Conservation (phyloP, 192 early-diverging fungal genomes). For the Geosiphon pyriformis region DNA sequence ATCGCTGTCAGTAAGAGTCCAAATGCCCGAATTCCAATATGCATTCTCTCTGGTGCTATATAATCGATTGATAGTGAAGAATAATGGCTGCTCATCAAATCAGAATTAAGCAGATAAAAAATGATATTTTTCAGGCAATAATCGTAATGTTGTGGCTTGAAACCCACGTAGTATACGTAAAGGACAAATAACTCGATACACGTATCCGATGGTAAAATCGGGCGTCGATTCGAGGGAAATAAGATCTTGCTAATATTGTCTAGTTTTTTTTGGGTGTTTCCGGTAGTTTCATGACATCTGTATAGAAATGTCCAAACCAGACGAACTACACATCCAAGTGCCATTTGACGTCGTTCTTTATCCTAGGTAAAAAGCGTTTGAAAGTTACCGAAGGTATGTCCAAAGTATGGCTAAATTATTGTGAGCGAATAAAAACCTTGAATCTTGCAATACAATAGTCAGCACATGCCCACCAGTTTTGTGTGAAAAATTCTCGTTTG, state of each 20-base stretch:
- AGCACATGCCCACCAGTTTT: conserved; percentile 66
- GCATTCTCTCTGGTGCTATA: conserved; percentile 63
- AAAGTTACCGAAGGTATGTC: too few species aligned
- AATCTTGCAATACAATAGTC: conserved; percentile 66
- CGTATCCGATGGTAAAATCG: conserved; percentile 58
- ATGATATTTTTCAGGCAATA: conserved; percentile 66
- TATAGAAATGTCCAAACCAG: conserved; percentile 94
- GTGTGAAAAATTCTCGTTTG: conserved; percentile 80
- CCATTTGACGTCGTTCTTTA: conserved; percentile 64
- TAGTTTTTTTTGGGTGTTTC: conserved; percentile 45
- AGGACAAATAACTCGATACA: conserved; percentile 63
- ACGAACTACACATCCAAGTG: conserved; percentile 72
- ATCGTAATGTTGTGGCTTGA: conserved; percentile 53
- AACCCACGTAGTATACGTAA: conserved; percentile 62
- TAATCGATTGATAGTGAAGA: conserved; percentile 45
- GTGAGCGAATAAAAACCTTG: conserved; percentile 26
- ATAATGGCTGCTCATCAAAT: conserved; percentile 34
- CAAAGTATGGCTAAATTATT: too few species aligned
- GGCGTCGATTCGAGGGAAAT: conserved; percentile 55
- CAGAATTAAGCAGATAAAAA: conserved; percentile 58
- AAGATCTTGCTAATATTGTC: conserved; percentile 56
- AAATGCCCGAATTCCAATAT: conserved; percentile 69
- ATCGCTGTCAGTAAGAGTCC: conserved; percentile 67
- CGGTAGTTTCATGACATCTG: conserved; percentile 70
- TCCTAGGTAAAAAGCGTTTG: too few species aligned